These are phyloP conservation scores for Protomyces gravidus DNA, from an alignment of 1,139 yeast species.

Conservation along the genomic window DNA sequence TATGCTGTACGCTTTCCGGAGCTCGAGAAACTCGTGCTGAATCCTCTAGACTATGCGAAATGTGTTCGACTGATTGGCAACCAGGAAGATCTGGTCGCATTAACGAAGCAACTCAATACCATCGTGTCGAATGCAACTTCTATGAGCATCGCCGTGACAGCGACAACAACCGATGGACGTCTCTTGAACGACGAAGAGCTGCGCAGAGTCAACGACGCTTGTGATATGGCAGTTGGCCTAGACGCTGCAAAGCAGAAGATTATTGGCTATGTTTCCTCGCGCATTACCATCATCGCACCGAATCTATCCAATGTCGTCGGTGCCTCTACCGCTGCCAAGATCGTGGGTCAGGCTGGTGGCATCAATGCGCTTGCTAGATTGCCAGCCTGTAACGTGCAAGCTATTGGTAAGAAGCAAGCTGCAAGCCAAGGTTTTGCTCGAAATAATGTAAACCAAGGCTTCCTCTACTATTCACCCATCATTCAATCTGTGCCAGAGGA, in stretches of 20 bases:
- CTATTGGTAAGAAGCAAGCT: constrained; percentile 64
- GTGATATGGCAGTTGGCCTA: constrained; percentile 50
- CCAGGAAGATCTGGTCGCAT: constrained; percentile 37
- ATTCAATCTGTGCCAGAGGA: constrained; percentile 52
- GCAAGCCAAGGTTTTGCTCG: constrained; percentile 46
- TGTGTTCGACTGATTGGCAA: constrained; percentile 54
- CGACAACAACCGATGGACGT: constrained; percentile 47
- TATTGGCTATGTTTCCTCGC: constrained; percentile 53
- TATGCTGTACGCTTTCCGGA: constrained; percentile 69
- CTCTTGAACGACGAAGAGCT: constrained; percentile 45
- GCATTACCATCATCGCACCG: constrained; percentile 66
- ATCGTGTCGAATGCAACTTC: constrained; percentile 55
- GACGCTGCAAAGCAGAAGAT: constrained; percentile 48
- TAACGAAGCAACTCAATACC: constrained; percentile 15
- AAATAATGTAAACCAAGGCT: constrained; percentile 61
- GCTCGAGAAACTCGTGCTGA: constrained; percentile 58
- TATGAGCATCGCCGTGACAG: constrained; percentile 70
- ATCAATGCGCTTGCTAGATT: constrained; percentile 61
- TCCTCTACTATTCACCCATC: constrained; percentile 42
- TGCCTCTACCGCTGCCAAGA: constrained; percentile 65
- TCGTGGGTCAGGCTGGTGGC: constrained; percentile 69
- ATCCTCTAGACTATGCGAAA: constrained; percentile 61
- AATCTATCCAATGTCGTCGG: constrained; percentile 73
- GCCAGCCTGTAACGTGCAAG: constrained; percentile 79
- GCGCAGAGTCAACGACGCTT: constrained; percentile 46